Percentiles rank a stretch among this genome's conserved stretches.
These are phyloP conservation scores for Misopates orontium DNA, from an alignment of 257 asterid genomes.

Conservation along the genomic window DNA sequence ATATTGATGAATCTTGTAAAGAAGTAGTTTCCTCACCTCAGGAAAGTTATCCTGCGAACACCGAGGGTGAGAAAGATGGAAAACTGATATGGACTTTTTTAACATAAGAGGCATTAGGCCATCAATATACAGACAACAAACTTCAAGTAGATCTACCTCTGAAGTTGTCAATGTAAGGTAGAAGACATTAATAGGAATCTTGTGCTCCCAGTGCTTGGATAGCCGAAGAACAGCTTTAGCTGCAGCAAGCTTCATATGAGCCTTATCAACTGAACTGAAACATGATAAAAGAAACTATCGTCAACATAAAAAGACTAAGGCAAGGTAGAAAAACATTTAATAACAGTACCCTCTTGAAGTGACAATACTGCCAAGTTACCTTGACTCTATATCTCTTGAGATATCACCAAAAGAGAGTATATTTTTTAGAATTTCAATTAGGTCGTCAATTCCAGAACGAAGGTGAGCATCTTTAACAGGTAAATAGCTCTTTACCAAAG, in stretches of 20 bases:
- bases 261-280: constrained; percentile 82
- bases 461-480: constrained; percentile 96
- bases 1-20: constrained; percentile 82
- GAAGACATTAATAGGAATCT: constrained; percentile 81
- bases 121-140: constrained; percentile 21
- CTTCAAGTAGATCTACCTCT: constrained; percentile 57
- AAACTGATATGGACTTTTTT: constrained; percentile 11
- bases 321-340: constrained; percentile 9
- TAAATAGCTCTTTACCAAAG: constrained; percentile 93
- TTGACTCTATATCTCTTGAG: constrained; percentile 67
- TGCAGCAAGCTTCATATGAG: constrained; percentile 95
- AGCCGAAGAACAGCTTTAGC: constrained; percentile 97
- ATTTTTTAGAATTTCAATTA: constrained; percentile 67
- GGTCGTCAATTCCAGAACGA: constrained; percentile 80
- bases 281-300: constrained; percentile 29
- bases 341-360: constrained; percentile 13
- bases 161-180: constrained; percentile 74
- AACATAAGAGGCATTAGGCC: constrained; percentile 14
- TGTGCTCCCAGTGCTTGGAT: constrained; percentile 91
- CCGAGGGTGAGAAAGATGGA: constrained; percentile 20
- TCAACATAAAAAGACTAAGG: constrained; percentile 19
- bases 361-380: constrained; percentile 44
- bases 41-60: constrained; percentile 68
- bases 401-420: constrained; percentile 76
- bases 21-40: constrained; percentile 69